Percentiles rank a stretch among this genome's conserved stretches.
Conservation (phyloP, 2,329 filamentous ascomycete genomes). For the Claviceps arundinis region DNA sequence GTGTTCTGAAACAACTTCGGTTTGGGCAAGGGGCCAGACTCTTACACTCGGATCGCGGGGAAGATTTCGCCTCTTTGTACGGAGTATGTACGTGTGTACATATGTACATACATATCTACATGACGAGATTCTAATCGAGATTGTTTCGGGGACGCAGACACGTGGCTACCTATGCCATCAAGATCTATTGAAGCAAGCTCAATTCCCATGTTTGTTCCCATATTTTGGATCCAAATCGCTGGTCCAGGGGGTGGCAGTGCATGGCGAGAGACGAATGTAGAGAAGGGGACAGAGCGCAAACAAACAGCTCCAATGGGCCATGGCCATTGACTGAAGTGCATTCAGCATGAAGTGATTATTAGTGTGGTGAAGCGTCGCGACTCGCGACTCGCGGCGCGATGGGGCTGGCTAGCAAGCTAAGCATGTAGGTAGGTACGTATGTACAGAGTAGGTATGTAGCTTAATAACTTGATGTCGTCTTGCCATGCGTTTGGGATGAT, state of each 20-base stretch:
- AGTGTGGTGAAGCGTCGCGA: neutral
- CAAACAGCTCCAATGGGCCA: neutral
- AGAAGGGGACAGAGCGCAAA: neutral
- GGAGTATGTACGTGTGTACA: too few species aligned
- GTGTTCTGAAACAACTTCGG: neutral
- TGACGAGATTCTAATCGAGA: constrained; percentile 1
- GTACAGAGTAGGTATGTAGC: too few species aligned
- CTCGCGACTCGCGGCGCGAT: neutral
- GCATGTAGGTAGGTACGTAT: too few species aligned
- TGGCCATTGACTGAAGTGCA: neutral
- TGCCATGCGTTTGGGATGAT: neutral
- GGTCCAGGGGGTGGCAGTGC: neutral
- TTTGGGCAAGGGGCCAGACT: neutral
- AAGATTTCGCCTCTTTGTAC: neutral
- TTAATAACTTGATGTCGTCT: neutral
- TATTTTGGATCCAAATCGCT: neutral
- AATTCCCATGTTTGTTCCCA: neutral
- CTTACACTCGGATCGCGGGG: neutral
- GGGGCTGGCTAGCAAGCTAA: neutral
- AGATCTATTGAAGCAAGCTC: neutral
- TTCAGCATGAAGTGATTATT: neutral
- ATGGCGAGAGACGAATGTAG: neutral
- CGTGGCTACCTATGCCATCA: neutral
- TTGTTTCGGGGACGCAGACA: neutral
- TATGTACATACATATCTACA: neutral